Conservation (phyloP, 2,329 filamentous ascomycete genomes). For the Talaromyces rugulosus region DNA sequence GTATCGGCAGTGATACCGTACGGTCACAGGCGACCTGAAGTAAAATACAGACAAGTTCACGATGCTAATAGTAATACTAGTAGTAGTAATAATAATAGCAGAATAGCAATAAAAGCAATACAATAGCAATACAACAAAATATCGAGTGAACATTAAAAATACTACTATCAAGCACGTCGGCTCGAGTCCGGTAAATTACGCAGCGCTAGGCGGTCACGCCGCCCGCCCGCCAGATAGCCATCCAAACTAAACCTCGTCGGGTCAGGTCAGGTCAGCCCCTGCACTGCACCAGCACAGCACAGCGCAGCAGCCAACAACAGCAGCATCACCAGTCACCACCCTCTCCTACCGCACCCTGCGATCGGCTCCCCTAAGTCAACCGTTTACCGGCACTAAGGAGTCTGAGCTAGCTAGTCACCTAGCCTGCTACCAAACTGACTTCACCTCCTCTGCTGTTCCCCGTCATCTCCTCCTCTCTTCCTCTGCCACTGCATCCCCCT, state of each 20-base stretch:
- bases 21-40: not conserved
- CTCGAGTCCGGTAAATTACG: not conserved
- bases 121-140: not conserved
- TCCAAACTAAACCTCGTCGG: not conserved
- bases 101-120: too few species aligned
- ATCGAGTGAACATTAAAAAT: too few species aligned
- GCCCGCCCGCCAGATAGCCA: not conserved
- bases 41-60: not conserved
- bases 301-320: not conserved
- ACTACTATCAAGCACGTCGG: not conserved
- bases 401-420: not conserved
- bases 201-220: not conserved
- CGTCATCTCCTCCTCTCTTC: conserved; percentile 2
- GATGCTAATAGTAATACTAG: not conserved
- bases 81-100: not conserved
- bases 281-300: not conserved
- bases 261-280: not conserved
- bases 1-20: not conserved
- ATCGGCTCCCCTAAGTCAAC: not conserved
- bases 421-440: not conserved
- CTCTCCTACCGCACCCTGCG: not conserved
- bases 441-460: not conserved
- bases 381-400: not conserved
- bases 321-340: not conserved
- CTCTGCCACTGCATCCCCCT: conserved; percentile 7